Percentiles rank a stretch among this genome's conserved stretches.
These are phyloP conservation scores for Eimeria praecox DNA, from an alignment of 169 alveolate species.

Conservation along the genomic window DNA sequence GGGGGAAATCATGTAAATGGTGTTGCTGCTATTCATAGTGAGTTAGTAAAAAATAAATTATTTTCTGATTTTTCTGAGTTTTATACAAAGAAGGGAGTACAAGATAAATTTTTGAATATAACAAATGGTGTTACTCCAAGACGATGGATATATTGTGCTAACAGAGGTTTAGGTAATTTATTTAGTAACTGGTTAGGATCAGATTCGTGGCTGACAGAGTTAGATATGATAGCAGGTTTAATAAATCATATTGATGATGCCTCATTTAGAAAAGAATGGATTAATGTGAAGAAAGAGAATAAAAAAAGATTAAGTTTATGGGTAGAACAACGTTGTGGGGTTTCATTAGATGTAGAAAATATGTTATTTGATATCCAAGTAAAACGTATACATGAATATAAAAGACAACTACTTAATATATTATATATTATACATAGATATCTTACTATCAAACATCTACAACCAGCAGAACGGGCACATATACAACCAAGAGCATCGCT, in stretches of 20 bases:
- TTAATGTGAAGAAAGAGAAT: conserved; percentile 88
- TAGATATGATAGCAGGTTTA: conserved; percentile 89
- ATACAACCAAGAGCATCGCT: conserved; percentile 93
- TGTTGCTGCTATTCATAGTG: conserved; percentile 97
- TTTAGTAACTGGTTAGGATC: conserved; percentile 92
- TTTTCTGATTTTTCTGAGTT: conserved; percentile 94
- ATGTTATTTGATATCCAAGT: conserved; percentile 95
- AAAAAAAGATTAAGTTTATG: conserved; percentile 90
- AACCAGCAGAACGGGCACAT: conserved; percentile 89
- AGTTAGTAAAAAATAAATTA: conserved; percentile 89
- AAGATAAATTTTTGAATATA: conserved; percentile 93
- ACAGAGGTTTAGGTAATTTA: conserved; percentile 93
- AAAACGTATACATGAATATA: conserved; percentile 97
- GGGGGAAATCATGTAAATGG: conserved; percentile 96
- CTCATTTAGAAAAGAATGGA: conserved; percentile 90
- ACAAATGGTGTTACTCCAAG: conserved; percentile 99
- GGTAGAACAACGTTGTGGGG: conserved; percentile 89
- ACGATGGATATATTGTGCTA: conserved; percentile 95
- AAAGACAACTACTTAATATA: conserved; percentile 94
- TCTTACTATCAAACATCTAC: conserved; percentile 80
- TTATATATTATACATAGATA: conserved; percentile 94
- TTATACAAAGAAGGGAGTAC: conserved; percentile 84
- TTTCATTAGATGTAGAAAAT: conserved; percentile 83
- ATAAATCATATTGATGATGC: conserved; percentile 86
- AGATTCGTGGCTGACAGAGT: conserved; percentile 93